phyloP scores from a whole-genome alignment of 2,329 filamentous ascomycete genomes.

The Didymella pomorum region DNA sequence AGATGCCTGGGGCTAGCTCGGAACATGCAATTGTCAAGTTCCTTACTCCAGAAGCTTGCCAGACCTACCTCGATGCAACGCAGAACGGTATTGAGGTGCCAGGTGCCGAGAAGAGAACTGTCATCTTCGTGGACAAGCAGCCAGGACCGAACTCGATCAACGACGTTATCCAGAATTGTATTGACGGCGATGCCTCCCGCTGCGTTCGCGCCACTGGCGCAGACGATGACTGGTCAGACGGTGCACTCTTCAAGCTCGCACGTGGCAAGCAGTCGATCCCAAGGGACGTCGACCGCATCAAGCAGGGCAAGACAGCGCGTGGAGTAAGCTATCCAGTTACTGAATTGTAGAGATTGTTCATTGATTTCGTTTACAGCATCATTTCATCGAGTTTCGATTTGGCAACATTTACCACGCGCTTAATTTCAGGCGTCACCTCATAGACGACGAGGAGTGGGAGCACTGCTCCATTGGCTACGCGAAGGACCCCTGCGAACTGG shows the following conservation, averaged over 20 bases:
- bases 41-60: conserved; percentile 42
- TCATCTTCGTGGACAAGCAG: conserved; percentile 42
- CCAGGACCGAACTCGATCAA: conserved; percentile 46
- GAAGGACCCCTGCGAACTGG: conserved; percentile 53
- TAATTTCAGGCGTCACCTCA: conserved; percentile 53
- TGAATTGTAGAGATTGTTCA: too few relatives aligned
- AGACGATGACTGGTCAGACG: conserved; percentile 52
- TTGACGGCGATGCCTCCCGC: conserved; percentile 54
- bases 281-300: conserved; percentile 57
- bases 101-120: conserved; percentile 28
- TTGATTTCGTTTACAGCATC: conserved; percentile 44
- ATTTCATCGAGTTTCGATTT: conserved; percentile 59
- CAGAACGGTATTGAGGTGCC: conserved; percentile 45
- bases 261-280: conserved; percentile 41
- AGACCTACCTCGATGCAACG: conserved; percentile 45
- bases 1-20: conserved; percentile 35
- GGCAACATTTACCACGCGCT: conserved; percentile 57
- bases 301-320: conserved; percentile 51
- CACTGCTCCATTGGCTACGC: conserved; percentile 55
- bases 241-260: conserved; percentile 50
- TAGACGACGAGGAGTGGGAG: conserved; percentile 56
- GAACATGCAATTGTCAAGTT: conserved; percentile 44
- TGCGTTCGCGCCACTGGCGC: conserved; percentile 56
- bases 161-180: conserved; percentile 52
- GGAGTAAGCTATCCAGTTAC: conserved; percentile 54